These are phyloP conservation scores for Grosmannia huntii DNA, from an alignment of 2,329 filamentous ascomycete species.

Conservation along the genomic window DNA sequence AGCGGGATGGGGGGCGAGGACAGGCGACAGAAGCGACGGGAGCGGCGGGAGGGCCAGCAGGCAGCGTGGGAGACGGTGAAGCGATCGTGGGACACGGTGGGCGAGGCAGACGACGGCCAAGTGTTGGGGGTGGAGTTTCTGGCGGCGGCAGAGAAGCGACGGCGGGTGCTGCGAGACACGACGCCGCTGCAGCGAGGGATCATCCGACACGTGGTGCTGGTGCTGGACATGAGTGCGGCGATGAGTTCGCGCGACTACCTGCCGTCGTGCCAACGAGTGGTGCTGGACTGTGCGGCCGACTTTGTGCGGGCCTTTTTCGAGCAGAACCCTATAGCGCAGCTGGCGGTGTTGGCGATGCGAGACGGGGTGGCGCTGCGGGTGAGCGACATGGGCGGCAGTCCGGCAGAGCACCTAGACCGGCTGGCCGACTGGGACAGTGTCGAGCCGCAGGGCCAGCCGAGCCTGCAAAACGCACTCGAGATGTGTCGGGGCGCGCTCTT, in stretches of 20 bases:
- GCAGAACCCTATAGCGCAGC: slow-evolving; percentile 94
- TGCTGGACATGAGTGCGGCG: slow-evolving; percentile 82
- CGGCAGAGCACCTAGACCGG: slow-evolving; percentile 71
- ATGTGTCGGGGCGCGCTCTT: slow-evolving; percentile 89
- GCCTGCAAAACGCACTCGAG: slow-evolving; percentile 87
- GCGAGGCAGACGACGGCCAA: slow-evolving; percentile 68
- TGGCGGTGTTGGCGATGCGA: slow-evolving; percentile 84
- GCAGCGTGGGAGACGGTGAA: slow-evolving; percentile 56
- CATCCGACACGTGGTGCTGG: slow-evolving; percentile 86
- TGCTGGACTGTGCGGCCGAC: slow-evolving; percentile 68
- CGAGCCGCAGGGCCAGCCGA: slow-evolving; percentile 63
- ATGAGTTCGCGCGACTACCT: slow-evolving; percentile 94
- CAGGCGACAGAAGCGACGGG: slow-evolving; percentile 9
- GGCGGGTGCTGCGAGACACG: slow-evolving; percentile 76
- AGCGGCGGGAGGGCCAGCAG: slow-evolving; percentile 16
- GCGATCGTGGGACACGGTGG: slow-evolving; percentile 58
- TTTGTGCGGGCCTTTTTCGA: slow-evolving; percentile 95
- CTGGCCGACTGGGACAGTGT: slow-evolving; percentile 53
- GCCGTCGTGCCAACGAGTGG: slow-evolving; percentile 73
- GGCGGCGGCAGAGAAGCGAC: slow-evolving; percentile 72
- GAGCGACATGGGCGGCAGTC: slow-evolving; percentile 84
- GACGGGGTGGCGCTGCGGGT: slow-evolving; percentile 80
- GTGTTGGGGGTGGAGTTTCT: slow-evolving; percentile 64
- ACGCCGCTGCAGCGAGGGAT: slow-evolving; percentile 93
- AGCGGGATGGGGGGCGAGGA: slow-evolving; percentile 4